Conservation (phyloP, 2,329 filamentous ascomycete genomes). For the Xylaria sp. region DNA sequence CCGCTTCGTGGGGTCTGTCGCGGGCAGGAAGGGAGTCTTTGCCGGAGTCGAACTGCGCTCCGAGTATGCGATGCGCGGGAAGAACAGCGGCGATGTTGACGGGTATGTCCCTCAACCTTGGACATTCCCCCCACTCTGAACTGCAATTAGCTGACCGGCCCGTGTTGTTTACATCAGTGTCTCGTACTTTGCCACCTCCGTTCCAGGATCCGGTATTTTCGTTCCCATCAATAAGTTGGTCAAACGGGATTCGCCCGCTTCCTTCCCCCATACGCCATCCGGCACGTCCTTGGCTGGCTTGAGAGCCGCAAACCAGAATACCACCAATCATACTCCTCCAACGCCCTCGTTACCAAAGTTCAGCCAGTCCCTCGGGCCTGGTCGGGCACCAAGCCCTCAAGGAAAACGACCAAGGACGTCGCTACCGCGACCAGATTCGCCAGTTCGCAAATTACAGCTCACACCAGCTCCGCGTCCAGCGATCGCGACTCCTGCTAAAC, state of each 20-base stretch:
- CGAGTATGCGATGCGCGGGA: slow-evolving; percentile 84
- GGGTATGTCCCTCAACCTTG: slow-evolving; percentile 66
- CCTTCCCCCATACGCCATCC: slow-evolving; percentile 73
- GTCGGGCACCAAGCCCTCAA: slow-evolving; percentile 76
- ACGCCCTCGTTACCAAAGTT: slow-evolving; percentile 79
- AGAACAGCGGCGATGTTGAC: slow-evolving; percentile 96
- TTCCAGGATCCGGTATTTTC: slow-evolving; percentile 90
- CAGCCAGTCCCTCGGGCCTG: slow-evolving; percentile 86
- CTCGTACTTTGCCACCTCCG: slow-evolving; percentile 83
- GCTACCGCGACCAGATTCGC: slow-evolving; percentile 88
- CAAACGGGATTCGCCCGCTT: slow-evolving; percentile 70
- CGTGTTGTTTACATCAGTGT: slow-evolving; percentile 57
- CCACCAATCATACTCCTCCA: slow-evolving; percentile 71
- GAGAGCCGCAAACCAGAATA: slow-evolving; percentile 66
- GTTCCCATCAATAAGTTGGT: slow-evolving; percentile 84
- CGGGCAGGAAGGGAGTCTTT: slow-evolving; percentile 90
- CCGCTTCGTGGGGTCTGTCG: slow-evolving; percentile 87
- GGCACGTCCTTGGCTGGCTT: slow-evolving; percentile 69
- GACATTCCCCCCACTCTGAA: slow-evolving; percentile 29
- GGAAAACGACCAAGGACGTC: slow-evolving; percentile 80
- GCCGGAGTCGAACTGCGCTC: slow-evolving; percentile 88
- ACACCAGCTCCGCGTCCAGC: slow-evolving; percentile 69
- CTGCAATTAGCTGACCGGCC: slow-evolving; percentile 28
- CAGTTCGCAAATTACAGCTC: slow-evolving; percentile 75
- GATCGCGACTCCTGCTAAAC: slow-evolving; percentile 64